Evolutionary conservation across 164 flowering plant genomes (phyloP).

Genomic region (Tetracentron sinense): DNA sequence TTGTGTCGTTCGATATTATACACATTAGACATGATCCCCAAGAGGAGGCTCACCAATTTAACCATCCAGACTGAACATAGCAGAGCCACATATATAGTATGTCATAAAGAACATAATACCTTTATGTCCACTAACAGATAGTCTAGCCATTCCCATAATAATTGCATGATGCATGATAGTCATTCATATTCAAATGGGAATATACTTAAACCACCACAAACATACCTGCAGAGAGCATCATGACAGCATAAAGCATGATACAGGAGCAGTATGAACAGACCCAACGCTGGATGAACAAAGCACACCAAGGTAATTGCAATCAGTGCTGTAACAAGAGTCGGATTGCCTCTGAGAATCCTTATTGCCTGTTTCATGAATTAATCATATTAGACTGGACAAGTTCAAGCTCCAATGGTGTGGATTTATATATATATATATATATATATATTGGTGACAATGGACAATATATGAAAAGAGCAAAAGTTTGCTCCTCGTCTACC

Average conservation of each 20-base stretch:
- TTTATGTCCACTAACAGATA: no score
- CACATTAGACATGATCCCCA: background rate
- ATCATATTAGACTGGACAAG: constrained; percentile 16
- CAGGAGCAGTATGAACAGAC: constrained; percentile 59
- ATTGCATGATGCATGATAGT: background rate
- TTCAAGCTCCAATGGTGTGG: constrained; percentile 12
- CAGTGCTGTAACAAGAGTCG: constrained; percentile 42
- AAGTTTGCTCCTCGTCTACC: no score
- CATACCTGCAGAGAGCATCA: constrained; percentile 74
- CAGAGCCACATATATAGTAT: background rate
- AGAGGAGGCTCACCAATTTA: background rate
- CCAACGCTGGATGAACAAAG: constrained; percentile 89
- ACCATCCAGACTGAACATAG: background rate
- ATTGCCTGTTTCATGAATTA: constrained; percentile 51
- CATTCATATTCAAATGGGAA: no score
- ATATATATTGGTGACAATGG: no score
- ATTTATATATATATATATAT: no score
- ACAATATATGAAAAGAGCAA: no score
- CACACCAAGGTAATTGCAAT: constrained; percentile 51
- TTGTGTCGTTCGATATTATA: background rate
- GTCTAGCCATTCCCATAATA: no score
- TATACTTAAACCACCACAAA: background rate
- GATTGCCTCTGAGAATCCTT: constrained; percentile 48
- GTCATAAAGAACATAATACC: background rate
- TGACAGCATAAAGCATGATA: constrained; percentile 77